Evolutionary conservation across 805 yeast genomes (phyloP), one percentile per base, ranked within the genome.

Genomic region (Yamadazyma endophytica): DNA sequence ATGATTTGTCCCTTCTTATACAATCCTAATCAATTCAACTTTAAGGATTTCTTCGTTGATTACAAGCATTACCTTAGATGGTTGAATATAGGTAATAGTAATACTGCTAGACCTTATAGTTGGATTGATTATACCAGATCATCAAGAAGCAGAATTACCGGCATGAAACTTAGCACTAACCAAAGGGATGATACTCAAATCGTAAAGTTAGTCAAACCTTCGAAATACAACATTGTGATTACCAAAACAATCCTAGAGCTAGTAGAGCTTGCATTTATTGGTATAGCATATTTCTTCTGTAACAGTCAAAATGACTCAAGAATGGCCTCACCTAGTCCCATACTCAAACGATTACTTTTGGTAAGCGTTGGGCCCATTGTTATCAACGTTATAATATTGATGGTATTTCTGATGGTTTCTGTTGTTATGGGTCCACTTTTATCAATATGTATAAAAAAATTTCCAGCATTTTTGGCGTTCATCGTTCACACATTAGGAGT

Each of bases 1-100:
- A 66, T 81, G 37, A 58, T 80, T 36, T 79, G 88, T 3, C 92
- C 92, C 5, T 80, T 79, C 44, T 54, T 82, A 24, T 83, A 77
- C 59, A 83, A 83, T 50, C 90, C 92, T 1, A 83, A 82, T 51
- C 90, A 83, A 46, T 82, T 79, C 43, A 70, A 77, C 4, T 76
- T 79, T 60, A 60, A 60, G 6, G 89, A 82, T 40, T 83, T 79
- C 49, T 81, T 83, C 46, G 55, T 79, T 32, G 90, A 83, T 54
- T 82, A 82, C 53, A 64, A 68, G 33, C 68, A 64, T 32, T 77
- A 66, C 40, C 54, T 81, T 33, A 48, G 44, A 21, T 73, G 78
- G 78, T 51, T 77, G 33, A 59, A 64, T 3, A 56, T 68, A 12
- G 82, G 82, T 16, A 77, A 75, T 47, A 61, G 71, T 4, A 30